phyloP scores from a whole-genome alignment of 73 alveolate genomes.

The Blepharisma japonicum region DNA sequence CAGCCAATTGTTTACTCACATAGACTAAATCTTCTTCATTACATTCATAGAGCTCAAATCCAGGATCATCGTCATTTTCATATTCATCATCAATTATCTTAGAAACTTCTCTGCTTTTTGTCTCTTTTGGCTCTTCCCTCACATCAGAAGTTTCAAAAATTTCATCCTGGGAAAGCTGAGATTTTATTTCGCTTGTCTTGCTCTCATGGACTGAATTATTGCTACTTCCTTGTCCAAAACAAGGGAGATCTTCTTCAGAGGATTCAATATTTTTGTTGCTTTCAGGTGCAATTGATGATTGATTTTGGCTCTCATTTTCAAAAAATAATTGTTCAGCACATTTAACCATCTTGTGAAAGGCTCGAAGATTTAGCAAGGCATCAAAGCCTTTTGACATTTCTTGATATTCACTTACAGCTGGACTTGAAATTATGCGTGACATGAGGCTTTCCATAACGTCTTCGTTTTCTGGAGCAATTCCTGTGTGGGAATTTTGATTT shows the following conservation, averaged over 20 bases:
- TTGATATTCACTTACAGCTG: slow-evolving; percentile 69
- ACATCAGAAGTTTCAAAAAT: slow-evolving; percentile 39
- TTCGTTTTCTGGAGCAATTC: slow-evolving; percentile 56
- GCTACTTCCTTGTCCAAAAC: slow-evolving; percentile 40
- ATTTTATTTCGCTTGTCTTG: not conserved
- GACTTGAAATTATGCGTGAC: slow-evolving; percentile 71
- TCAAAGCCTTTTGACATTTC: slow-evolving; percentile 69
- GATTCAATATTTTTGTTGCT: slow-evolving; percentile 34
- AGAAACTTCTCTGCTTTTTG: slow-evolving; percentile 3
- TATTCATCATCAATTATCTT: slow-evolving; percentile 75
- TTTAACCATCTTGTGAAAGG: slow-evolving; percentile 82
- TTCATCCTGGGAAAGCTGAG: not conserved
- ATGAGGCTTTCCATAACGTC: slow-evolving; percentile 82
- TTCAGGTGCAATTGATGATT: slow-evolving; percentile 33
- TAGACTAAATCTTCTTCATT: slow-evolving; percentile 86
- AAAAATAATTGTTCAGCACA: slow-evolving; percentile 62
- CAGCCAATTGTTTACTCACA: slow-evolving; percentile 89
- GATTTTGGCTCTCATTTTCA: slow-evolving; percentile 27
- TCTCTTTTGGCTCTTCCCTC: slow-evolving; percentile 28
- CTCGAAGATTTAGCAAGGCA: slow-evolving; percentile 62
- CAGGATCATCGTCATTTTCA: slow-evolving; percentile 97
- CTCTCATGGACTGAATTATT: slow-evolving; percentile 22
- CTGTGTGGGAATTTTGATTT: not conserved
- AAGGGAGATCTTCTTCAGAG: slow-evolving; percentile 50
- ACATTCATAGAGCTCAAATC: slow-evolving; percentile 91